Evolutionary conservation across 495 filamentous ascomycete genomes (phyloP).

Genomic region (Entonaema liquescens): DNA sequence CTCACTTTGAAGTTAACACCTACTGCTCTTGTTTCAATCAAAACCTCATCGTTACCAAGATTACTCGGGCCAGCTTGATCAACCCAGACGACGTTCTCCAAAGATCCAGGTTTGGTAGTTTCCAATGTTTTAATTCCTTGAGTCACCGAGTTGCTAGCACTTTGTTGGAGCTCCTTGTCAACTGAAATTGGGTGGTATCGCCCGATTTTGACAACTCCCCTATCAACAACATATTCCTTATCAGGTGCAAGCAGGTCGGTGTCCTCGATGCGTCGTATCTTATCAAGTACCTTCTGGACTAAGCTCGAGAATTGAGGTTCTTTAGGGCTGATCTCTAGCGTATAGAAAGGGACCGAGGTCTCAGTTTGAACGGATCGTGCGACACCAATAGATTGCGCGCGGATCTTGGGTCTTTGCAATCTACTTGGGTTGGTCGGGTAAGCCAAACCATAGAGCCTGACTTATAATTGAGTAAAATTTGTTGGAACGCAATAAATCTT

Average conservation of each 20-base stretch:
- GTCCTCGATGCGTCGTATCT: background rate
- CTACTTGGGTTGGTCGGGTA: background rate
- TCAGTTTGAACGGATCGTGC: background rate
- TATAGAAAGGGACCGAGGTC: background rate
- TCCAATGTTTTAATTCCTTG: background rate
- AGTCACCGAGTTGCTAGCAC: background rate
- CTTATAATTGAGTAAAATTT: background rate
- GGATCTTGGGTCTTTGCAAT: background rate
- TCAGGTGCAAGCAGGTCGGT: background rate
- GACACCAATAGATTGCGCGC: background rate
- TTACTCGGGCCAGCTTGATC: background rate
- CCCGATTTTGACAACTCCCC: background rate
- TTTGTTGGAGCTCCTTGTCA: background rate
- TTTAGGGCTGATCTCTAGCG: background rate
- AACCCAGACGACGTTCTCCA: background rate
- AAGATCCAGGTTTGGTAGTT: background rate
- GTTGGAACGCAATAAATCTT: background rate
- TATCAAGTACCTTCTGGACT: background rate
- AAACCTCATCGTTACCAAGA: background rate
- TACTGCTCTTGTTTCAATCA: background rate
- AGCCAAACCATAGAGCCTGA: background rate
- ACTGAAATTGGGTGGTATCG: background rate
- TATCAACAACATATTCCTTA: background rate
- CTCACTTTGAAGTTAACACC: background rate
- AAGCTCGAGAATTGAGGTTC: background rate